Base-by-base conservation (phyloP, 2,329 filamentous ascomycete species). In the Penicillium sp. region DNA sequence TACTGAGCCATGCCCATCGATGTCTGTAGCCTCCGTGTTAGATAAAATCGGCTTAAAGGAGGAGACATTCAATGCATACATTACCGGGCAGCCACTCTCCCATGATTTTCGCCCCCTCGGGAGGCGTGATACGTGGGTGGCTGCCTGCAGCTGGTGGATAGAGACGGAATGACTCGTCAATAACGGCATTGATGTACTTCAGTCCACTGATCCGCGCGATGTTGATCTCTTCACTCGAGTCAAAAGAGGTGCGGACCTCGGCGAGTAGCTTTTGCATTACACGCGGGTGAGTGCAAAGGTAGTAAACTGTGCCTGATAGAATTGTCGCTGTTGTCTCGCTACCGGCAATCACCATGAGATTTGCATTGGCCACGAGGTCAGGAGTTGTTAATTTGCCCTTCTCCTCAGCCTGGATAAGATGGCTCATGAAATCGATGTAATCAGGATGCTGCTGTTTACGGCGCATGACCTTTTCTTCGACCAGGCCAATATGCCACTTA, bases 401-500 rank as follows among this genome's bases (percentile, higher is more conserved):
- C 38, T 59, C 57, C 17, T 59, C 57, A 10, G 57, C 57, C 28
- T 59, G 57, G 22, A 59, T 59, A 7, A 59, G 28, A 7, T 59
- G 57, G 28, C 57, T 59, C 57, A 59, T 59, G 38, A 59, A 59
- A 35, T 59, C 57, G n/a, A 59, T 54, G 22, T 59, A 59, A 26
- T 59, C 57, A n/a, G 57, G 57, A 45, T 59, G 35, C 19, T 59
- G 57, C 15, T 28, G 33, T 37, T 59, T 59, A 24, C 57, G 49
- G 9, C 57, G 57, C 57, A 53, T 53, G 2, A 59, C 57, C 8
- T 59, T 59, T 7, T 59, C 57, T 53, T 26, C 57, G 15, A 59
- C 57, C 1, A 59, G 57, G 17, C 57, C 57, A 15, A 59, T 59
- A 24, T 59, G 57, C 57, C 57, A 59, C 22, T 59, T 59, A 8